phyloP scores from a whole-genome alignment of 2,329 filamentous ascomycete species.

The Knufia petricola region DNA sequence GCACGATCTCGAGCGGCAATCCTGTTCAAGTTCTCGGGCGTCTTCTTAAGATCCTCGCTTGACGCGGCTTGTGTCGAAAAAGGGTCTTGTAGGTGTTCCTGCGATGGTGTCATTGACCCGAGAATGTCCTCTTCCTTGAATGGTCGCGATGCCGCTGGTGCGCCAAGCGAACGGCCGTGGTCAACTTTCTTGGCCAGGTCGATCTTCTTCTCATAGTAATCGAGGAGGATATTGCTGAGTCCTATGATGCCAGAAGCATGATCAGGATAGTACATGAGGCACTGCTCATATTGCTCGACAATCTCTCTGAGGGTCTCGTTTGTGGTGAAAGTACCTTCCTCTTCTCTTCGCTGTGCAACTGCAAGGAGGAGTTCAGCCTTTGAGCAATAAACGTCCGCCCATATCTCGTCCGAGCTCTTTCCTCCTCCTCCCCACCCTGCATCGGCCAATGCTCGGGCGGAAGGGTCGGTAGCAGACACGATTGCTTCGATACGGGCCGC shows the following conservation, averaged over 20 bases:
- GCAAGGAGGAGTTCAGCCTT: conserved; percentile 58
- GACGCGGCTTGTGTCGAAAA: conserved; percentile 6
- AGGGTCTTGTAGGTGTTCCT: conserved; percentile 1
- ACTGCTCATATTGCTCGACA: conserved; percentile 69
- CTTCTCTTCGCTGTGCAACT: conserved; percentile 35
- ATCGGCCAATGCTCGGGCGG: conserved; percentile 51
- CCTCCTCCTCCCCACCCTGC: conserved; percentile 63
- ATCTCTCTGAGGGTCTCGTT: conserved; percentile 51
- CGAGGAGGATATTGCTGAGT: conserved; percentile 73
- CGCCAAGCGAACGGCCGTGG: conserved; percentile 14
- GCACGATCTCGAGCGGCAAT: conserved; percentile 86
- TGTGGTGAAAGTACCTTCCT: conserved; percentile 13
- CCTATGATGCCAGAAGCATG: conserved; percentile 73
- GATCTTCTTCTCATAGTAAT: conserved; percentile 59
- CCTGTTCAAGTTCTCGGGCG: conserved; percentile 64
- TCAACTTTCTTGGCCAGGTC: conserved; percentile 25
- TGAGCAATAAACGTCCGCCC: conserved; percentile 76
- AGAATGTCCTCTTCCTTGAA: conserved; percentile 3
- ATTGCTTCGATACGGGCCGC: conserved; percentile 62
- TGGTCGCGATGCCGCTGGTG: conserved; percentile 24
- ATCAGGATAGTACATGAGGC: conserved; percentile 67
- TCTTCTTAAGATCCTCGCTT: conserved; percentile 36
- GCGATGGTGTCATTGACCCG: conserved; percentile 5
- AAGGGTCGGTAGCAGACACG: conserved; percentile 51
- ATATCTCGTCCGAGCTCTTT: conserved; percentile 73